Percentiles rank a stretch among this genome's conserved stretches.
Evolutionary conservation across 2,329 filamentous ascomycete species (phyloP).

Genomic region (Curvularia hawaiiensis): DNA sequence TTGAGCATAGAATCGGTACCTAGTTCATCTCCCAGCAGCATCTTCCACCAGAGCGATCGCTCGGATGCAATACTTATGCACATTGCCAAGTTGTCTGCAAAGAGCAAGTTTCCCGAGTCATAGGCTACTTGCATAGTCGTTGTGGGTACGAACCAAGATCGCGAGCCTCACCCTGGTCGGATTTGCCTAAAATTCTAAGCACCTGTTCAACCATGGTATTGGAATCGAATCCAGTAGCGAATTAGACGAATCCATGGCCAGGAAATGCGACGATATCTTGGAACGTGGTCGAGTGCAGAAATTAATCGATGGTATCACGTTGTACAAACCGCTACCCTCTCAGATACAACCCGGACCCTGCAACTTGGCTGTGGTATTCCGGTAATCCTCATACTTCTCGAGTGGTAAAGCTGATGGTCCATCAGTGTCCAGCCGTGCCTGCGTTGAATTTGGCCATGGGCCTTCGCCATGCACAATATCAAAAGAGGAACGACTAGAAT

Average conservation of each 20-base stretch:
- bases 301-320: slow-evolving; percentile 21
- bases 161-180: slow-evolving; percentile 15
- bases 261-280: slow-evolving; percentile 25
- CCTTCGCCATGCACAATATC: slow-evolving; percentile 1
- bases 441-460: background rate
- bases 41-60: background rate
- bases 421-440: background rate
- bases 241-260: slow-evolving; percentile 13
- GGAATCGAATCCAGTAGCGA: slow-evolving; percentile 18
- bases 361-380: background rate
- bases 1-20: background rate
- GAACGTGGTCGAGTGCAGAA: slow-evolving; percentile 20
- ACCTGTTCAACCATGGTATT: slow-evolving; percentile 18
- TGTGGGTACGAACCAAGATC: slow-evolving; percentile 19
- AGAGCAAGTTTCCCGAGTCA: background rate
- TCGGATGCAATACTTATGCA: background rate
- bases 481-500: background rate
- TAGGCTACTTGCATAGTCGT: slow-evolving; percentile 9
- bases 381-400: background rate
- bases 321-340: slow-evolving; percentile 26
- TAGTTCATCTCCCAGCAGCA: background rate
- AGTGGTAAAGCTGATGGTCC: background rate
- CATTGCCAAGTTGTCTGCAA: background rate
- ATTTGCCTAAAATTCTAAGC: slow-evolving; percentile 21
- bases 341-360: slow-evolving; percentile 5